Conservation (phyloP, 306 rosid species). For the Prunus davidiana region DNA sequence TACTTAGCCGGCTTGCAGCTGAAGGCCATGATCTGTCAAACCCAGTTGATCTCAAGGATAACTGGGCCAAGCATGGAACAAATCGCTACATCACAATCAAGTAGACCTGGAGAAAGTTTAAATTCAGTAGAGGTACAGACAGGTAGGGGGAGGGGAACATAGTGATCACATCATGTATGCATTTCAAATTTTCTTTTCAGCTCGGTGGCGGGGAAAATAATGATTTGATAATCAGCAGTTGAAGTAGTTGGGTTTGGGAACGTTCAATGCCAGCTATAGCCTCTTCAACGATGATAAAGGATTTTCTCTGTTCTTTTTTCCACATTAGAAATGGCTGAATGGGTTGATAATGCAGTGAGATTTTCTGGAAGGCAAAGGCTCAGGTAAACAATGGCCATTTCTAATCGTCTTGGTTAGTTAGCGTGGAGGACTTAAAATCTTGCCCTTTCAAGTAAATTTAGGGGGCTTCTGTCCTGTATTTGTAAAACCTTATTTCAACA, state of each 20-base stretch:
- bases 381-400: not conserved
- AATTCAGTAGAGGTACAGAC: slow-evolving; percentile 5
- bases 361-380: not conserved
- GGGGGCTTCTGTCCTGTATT: not conserved
- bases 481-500: not conserved
- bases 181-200: not conserved
- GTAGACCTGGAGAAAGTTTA: slow-evolving; percentile 29
- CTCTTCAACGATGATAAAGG: not conserved
- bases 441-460: not conserved
- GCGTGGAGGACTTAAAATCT: not conserved
- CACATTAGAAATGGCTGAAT: not conserved
- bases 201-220: not conserved
- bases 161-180: slow-evolving; percentile 11
- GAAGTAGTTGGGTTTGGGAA: not conserved
- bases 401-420: not conserved
- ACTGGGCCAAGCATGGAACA: slow-evolving; percentile 99
- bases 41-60: slow-evolving; percentile 87
- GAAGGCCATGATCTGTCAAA: slow-evolving; percentile 94
- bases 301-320: not conserved
- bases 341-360: not conserved
- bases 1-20: slow-evolving; percentile 87
- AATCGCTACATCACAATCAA: slow-evolving; percentile 95
- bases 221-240: slow-evolving; percentile 5
- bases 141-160: slow-evolving; percentile 9
- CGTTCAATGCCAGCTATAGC: not conserved